Conservation (phyloP, 140 eudicot genomes). For the Cichorium intybus region DNA sequence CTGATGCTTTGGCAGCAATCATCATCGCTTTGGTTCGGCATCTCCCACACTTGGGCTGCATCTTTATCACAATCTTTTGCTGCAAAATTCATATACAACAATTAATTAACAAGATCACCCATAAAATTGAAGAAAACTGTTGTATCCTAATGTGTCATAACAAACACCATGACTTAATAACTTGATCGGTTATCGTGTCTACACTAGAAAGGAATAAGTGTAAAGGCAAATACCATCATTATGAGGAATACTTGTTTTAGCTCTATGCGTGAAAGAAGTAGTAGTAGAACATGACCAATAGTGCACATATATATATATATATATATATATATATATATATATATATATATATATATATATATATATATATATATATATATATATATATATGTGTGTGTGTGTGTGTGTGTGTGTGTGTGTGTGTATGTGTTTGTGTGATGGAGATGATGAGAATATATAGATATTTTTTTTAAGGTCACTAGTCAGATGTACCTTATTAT, state of each 20-base stretch:
- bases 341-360: too few relatives aligned
- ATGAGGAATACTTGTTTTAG: neutral
- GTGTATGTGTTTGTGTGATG: too few relatives aligned
- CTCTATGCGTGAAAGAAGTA: neutral
- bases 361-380: too few relatives aligned
- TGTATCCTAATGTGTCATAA: neutral
- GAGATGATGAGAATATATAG: too few relatives aligned
- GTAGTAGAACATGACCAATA: neutral
- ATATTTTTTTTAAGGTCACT: too few relatives aligned
- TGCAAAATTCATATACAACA: conserved; percentile 9
- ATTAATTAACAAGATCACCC: neutral
- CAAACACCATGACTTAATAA: neutral
- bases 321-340: neutral
- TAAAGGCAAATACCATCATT: neutral
- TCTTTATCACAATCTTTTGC: conserved; percentile 43
- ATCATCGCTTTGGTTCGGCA: conserved; percentile 52
- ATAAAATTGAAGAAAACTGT: neutral
- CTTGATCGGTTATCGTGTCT: neutral
- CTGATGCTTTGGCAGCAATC: conserved; percentile 48
- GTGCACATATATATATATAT: neutral
- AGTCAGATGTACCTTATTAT: too few relatives aligned
- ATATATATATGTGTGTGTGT: neutral
- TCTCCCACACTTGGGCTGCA: conserved; percentile 37
- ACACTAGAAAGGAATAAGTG: neutral
- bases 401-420: too few relatives aligned